Evolutionary conservation across 75 land plant species (phyloP).

Genomic region (Pinus tabuliformis): DNA sequence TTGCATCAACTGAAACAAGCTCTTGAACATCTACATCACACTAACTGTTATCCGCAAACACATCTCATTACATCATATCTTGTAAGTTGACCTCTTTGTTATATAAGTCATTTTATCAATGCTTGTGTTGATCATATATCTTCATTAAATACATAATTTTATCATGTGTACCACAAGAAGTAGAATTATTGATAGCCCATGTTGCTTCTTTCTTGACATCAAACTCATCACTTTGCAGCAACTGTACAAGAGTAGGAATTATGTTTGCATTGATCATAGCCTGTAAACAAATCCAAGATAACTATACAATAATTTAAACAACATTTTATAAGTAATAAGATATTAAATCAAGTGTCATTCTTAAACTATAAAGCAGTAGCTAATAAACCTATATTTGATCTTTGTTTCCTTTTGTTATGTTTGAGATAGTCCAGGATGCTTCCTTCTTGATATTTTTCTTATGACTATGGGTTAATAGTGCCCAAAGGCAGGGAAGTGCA

Average conservation of each 20-base stretch:
- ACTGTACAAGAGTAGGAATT: constrained; percentile 39
- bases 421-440: constrained; percentile 64
- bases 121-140: not conserved
- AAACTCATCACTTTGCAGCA: constrained; percentile 52
- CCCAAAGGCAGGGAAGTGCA: constrained; percentile 43
- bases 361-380: not conserved
- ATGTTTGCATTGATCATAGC: constrained; percentile 58
- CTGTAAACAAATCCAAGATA: constrained; percentile 14
- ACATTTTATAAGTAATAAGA: not conserved
- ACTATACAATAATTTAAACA: not conserved
- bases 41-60: not conserved
- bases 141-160: constrained; percentile 25
- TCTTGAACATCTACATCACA: not conserved
- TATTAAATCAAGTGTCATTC: not conserved
- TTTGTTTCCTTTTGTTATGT: constrained; percentile 59
- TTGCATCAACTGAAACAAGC: not conserved
- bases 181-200: constrained; percentile 63
- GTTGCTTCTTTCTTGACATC: constrained; percentile 66
- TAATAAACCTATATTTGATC: constrained; percentile 52
- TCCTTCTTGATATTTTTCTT: constrained; percentile 67
- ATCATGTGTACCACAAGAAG: constrained; percentile 58
- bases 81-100: not conserved
- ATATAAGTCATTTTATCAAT: not conserved
- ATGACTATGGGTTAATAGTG: constrained; percentile 39
- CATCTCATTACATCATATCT: not conserved